These are phyloP conservation scores for Annulohypoxylon maeteangense DNA, from an alignment of 495 filamentous ascomycete genomes.

Conservation along the genomic window DNA sequence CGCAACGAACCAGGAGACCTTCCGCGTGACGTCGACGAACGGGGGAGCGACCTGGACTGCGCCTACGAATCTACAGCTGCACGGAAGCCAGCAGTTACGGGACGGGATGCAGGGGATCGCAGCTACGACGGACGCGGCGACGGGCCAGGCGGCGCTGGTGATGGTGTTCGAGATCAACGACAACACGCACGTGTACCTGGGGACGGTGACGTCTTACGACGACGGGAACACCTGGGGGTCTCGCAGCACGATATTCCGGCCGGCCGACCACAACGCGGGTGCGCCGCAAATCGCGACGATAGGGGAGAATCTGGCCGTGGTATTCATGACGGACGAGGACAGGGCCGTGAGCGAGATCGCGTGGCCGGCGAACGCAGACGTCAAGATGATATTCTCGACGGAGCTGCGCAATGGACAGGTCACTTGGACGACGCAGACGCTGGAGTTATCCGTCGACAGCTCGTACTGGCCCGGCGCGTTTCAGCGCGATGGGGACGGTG, in stretches of 20 bases:
- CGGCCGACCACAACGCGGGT: constrained; percentile 58
- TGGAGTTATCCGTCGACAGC: constrained; percentile 17
- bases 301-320: constrained; percentile 61
- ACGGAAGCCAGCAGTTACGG: constrained; percentile 54
- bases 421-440: constrained; percentile 23
- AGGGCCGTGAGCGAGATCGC: background rate
- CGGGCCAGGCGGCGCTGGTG: constrained; percentile 56
- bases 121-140: constrained; percentile 55
- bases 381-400: constrained; percentile 42
- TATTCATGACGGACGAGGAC: constrained; percentile 73
- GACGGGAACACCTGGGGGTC: constrained; percentile 64
- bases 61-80: constrained; percentile 41
- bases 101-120: constrained; percentile 66
- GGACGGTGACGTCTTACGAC: constrained; percentile 64
- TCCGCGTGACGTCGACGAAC: constrained; percentile 64
- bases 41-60: constrained; percentile 63
- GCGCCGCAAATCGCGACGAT: constrained; percentile 66
- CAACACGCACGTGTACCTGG: constrained; percentile 59
- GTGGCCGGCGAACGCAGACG: constrained; percentile 42
- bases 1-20: constrained; percentile 66
- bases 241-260: constrained; percentile 61
- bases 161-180: constrained; percentile 67
- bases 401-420: constrained; percentile 20
- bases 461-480: constrained; percentile 39
- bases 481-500: constrained; percentile 2